Base-by-base conservation (phyloP, 257 asterid genomes). In the Solanum corneliomulleri region DNA sequence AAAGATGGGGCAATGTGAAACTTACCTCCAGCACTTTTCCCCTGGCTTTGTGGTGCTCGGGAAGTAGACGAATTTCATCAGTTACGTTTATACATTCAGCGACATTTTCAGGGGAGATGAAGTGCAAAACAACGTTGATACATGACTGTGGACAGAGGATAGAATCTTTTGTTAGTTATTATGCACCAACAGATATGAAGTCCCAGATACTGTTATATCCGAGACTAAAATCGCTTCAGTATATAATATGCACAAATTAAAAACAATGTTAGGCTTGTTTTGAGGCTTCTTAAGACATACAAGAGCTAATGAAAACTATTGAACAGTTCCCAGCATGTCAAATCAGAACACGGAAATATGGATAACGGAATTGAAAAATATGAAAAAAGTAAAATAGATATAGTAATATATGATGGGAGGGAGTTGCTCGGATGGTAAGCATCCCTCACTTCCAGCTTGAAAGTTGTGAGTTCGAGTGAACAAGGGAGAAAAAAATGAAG, bases 31-130 rank as follows among this genome's bases (percentile, higher is more conserved):
- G 90, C 88, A 91, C 84, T 91, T 91, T 96, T 86, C 87, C 91
- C 91, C 90, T 93, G 88, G 98, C 98, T 91, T 91, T 94, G 93
- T 97, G 99, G 84, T 87, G 92, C 47, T 83, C 18, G 60, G 99
- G 99, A 88, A 97, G 99, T 80, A 88, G 92, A 58, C 98, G 97
- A 58, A 97, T 96, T 91, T 97, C 99, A 71, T 97, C 98, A 82
- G 88, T 91, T 92, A 96, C 66, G 86, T 93, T 92, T 72, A 95
- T 88, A 90, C 99, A 95, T 87, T 92, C 96, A 31, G 95, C 85
- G 49, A 93, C 94, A 91, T 89, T 97, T 92, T 97, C 99, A 14
- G 99, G 99, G 18, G 99, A 97, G 91, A 96, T 91, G 93, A 97
- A 97, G 93, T 96, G 96, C 93, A 96, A 60, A 74, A 94, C 96